Conservation (phyloP, 306 rosid genomes). For the Acmispon strigosus region DNA sequence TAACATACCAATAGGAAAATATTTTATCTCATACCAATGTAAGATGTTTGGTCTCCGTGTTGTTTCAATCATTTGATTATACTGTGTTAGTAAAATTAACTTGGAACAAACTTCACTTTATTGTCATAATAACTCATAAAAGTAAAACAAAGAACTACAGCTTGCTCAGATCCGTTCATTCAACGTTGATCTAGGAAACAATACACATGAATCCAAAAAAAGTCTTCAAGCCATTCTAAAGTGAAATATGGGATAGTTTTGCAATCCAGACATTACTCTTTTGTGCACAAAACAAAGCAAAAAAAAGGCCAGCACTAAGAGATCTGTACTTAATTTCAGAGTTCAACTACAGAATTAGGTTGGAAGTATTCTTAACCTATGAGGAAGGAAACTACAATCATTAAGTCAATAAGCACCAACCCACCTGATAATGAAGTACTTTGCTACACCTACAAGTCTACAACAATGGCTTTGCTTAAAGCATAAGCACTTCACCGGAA, state of each 20-base stretch:
- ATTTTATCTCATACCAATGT: not conserved
- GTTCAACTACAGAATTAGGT: constrained; percentile 5
- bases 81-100: not conserved
- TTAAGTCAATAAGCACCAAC: constrained; percentile 7
- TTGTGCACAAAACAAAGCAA: not conserved
- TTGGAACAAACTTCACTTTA: not conserved
- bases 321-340: not conserved
- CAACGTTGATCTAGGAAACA: not conserved
- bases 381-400: not conserved
- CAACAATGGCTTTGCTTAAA: constrained; percentile 19
- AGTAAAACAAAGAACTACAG: not conserved
- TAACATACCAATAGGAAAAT: not conserved
- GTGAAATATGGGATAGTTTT: not conserved
- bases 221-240: not conserved
- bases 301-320: not conserved
- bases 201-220: not conserved
- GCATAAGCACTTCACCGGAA: not conserved
- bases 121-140: not conserved
- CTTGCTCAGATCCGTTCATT: not conserved
- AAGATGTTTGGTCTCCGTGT: not conserved
- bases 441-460: constrained; percentile 19
- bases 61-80: not conserved
- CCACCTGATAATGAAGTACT: constrained; percentile 15
- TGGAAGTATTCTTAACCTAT: not conserved
- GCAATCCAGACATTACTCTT: not conserved